Base-by-base conservation (phyloP, 140 eudicot species). In the Erigeron philadelphicus region DNA sequence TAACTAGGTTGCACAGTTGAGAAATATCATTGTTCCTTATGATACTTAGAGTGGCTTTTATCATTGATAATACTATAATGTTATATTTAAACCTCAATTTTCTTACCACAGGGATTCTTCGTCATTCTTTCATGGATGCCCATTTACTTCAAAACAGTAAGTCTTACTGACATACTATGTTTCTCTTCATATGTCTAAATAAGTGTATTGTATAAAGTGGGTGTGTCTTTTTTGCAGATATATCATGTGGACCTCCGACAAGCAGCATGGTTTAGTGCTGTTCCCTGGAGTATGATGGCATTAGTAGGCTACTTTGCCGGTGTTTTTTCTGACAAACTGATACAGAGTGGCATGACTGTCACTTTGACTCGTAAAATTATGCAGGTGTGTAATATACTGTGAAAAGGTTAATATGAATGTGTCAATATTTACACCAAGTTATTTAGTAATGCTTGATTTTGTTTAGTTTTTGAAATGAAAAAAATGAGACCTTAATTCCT, bases 261-360 rank as follows among this genome's bases (percentile, higher is more conserved):
- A 79, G 98, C 98, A 49, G 98, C 98, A 58, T 93, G 98, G 96
- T 93, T 93, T 80, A 93, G 98, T 73, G 98, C 98, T 84, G 94
- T 93, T 75, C 98, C 98, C 3, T 93, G 98, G 98, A 81, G 90
- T 77, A 81, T 89, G 98, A 93, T 93, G 98, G 98, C 96, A 18
- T 11, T 89, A 5, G 79, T 81, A 18, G 98, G 98, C 46, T 89
- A 93, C 79, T 81, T 89, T 76, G 96, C 92, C 50, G 98, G 95
- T 67, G 96, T 88, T 69, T 76, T 72, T 84, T 89, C 98, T 48
- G 96, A 93, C 73, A 72, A 77, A 79, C 67, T 89, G 77, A 85
- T 93, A 55, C 90, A 85, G 78, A 68, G 78, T 25, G 96, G 98
- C 63, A 55, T 57, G 64, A 89, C 83, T 57, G 84, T 93, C 72